Evolutionary conservation across 495 filamentous ascomycete genomes (phyloP).

Genomic region (Sordaria brevicollis): DNA sequence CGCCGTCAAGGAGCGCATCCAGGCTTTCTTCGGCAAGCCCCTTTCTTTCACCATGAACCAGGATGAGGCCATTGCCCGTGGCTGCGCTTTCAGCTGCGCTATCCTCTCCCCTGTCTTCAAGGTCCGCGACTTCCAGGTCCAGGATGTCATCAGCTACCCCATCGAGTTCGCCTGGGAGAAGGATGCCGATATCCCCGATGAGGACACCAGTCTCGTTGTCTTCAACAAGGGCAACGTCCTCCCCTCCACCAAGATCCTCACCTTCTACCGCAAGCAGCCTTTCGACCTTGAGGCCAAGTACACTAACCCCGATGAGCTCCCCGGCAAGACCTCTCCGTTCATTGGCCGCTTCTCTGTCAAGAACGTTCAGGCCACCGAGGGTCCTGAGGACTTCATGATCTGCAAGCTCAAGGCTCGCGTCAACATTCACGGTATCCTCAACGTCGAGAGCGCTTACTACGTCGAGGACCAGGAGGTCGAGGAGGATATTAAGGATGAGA

Average conservation of each 20-base stretch:
- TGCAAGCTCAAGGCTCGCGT: constrained; percentile 99
- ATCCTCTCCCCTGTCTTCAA: constrained; percentile 97
- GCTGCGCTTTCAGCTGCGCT: constrained; percentile 95
- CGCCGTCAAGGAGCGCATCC: constrained; percentile 79
- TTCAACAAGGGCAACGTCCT: constrained; percentile 97
- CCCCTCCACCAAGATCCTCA: constrained; percentile 98
- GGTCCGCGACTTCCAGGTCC: constrained; percentile 93
- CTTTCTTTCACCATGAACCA: constrained; percentile 97
- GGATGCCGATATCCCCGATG: constrained; percentile 94
- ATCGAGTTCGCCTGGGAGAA: constrained; percentile 99
- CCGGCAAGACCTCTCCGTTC: constrained; percentile 86
- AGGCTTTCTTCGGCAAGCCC: constrained; percentile 79
- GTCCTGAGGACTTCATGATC: constrained; percentile 93
- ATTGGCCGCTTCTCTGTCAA: constrained; percentile 95
- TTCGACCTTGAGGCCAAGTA: constrained; percentile 97
- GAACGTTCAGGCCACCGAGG: constrained; percentile 66
- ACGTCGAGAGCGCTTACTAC: constrained; percentile 94
- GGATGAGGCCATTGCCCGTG: constrained; percentile 93
- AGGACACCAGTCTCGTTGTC: constrained; percentile 94
- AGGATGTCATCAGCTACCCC: constrained; percentile 95
- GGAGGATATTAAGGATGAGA: constrained; percentile 71
- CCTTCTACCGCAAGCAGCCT: constrained; percentile 96
- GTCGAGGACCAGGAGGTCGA: constrained; percentile 98
- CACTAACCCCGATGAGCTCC: constrained; percentile 74
- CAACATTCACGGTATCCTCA: constrained; percentile 93